Evolutionary conservation across 495 filamentous ascomycete genomes (phyloP).

Genomic region (Podospora pseudocomata): DNA sequence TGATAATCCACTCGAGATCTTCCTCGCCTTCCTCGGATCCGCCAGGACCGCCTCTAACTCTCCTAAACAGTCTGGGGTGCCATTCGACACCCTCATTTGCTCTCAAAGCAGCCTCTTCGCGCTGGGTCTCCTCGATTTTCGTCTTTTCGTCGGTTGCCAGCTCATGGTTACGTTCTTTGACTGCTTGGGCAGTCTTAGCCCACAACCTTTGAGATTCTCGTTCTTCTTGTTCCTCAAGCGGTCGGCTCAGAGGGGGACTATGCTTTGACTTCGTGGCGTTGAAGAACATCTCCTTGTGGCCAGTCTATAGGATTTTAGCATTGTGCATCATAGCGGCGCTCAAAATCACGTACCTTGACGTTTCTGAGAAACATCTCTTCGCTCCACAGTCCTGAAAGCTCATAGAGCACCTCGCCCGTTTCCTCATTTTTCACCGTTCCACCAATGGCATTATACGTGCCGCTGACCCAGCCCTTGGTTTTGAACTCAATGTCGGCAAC

Average conservation of each 20-base stretch:
- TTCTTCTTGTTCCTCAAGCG: slow-evolving; percentile 81
- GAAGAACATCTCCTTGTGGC: slow-evolving; percentile 85
- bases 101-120: slow-evolving; percentile 81
- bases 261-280: slow-evolving; percentile 74
- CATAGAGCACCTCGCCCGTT: slow-evolving; percentile 80
- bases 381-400: slow-evolving; percentile 90
- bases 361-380: slow-evolving; percentile 90
- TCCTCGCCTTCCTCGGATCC: slow-evolving; percentile 78
- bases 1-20: slow-evolving; percentile 91
- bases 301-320: slow-evolving; percentile 56
- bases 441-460: slow-evolving; percentile 93
- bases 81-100: slow-evolving; percentile 81
- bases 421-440: slow-evolving; percentile 87
- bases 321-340: slow-evolving; percentile 6
- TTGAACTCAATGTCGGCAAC: slow-evolving; percentile 98
- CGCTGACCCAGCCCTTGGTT: slow-evolving; percentile 95
- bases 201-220: slow-evolving; percentile 88
- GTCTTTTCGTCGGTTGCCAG: slow-evolving; percentile 92
- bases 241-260: slow-evolving; percentile 68
- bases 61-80: slow-evolving; percentile 80
- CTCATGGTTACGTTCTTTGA: slow-evolving; percentile 81
- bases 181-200: slow-evolving; percentile 71
- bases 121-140: slow-evolving; percentile 86
- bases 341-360: slow-evolving; percentile 56
- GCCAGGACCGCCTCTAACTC: slow-evolving; percentile 66